A percentile compares a stretch with the other conserved stretches of the same genome.
Evolutionary conservation across 768 basidiomycete species (phyloP).

Genomic region (Boletus barrowsii): DNA sequence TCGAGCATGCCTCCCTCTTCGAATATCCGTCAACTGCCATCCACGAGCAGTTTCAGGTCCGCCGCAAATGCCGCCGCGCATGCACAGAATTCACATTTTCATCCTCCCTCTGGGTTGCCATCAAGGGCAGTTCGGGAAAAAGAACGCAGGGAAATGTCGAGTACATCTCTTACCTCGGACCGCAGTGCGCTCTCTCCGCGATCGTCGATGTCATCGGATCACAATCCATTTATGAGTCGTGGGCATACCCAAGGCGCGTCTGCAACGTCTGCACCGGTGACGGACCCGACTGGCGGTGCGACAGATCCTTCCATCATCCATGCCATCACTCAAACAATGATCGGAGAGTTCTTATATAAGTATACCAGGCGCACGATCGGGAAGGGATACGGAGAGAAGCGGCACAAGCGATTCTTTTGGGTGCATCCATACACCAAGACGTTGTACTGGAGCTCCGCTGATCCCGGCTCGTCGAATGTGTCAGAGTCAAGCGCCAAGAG

Average conservation of each 20-base stretch:
- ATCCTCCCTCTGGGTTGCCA: conserved; percentile 41
- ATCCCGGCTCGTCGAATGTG: conserved; percentile 86
- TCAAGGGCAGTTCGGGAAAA: conserved; percentile 51
- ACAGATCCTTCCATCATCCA: conserved; percentile 93
- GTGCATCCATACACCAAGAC: conserved; percentile 99
- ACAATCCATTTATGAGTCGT: conserved; percentile 47
- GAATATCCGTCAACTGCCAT: conserved; percentile 66
- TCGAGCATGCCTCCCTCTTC: conserved; percentile 73
- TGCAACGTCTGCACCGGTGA: conserved; percentile 41
- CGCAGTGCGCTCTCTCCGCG: conserved; percentile 68
- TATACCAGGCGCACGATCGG: conserved; percentile 89
- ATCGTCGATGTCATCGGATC: conserved; percentile 81
- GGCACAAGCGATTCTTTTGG: conserved; percentile 98
- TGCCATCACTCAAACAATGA: conserved; percentile 99
- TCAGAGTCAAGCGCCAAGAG: conserved; percentile 95
- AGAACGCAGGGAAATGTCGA: conserved; percentile 58
- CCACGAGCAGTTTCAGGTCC: conserved; percentile 81
- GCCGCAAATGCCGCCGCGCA: conserved; percentile 59
- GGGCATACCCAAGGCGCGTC: conserved; percentile 37
- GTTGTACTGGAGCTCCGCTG: conserved; percentile 92
- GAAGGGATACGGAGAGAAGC: conserved; percentile 83
- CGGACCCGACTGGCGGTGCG: conserved; percentile 35
- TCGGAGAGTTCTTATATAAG: conserved; percentile 97
- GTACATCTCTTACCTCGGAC: conserved; percentile 68
- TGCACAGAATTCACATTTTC: conserved; percentile 43